Conservation (phyloP, 2,329 filamentous ascomycete genomes). For the Chrysosporium queenslandicum region DNA sequence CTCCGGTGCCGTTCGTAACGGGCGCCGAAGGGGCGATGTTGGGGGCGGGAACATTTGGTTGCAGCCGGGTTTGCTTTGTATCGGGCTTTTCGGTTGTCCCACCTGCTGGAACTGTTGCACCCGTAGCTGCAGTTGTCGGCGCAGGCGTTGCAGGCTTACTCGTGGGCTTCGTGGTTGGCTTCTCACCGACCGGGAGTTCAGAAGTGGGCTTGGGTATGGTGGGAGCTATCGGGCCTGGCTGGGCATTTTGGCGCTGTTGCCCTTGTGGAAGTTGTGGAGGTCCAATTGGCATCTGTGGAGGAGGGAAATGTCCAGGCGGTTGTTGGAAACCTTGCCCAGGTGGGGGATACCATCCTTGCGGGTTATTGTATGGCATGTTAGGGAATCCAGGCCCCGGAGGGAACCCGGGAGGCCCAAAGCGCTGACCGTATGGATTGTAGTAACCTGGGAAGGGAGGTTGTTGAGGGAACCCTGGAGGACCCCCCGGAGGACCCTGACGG, state of each 20-base stretch:
- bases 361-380: constrained; percentile 68
- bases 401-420: constrained; percentile 41
- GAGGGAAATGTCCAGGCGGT: constrained; percentile 55
- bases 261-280: constrained; percentile 40
- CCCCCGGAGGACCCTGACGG: no score
- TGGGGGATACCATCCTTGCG: constrained; percentile 65
- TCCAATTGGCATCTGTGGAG: constrained; percentile 49
- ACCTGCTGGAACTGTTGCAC: constrained; percentile 23
- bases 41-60: constrained; percentile 15
- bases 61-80: constrained; percentile 27
- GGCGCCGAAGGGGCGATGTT: constrained; percentile 18
- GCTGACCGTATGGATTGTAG: constrained; percentile 39
- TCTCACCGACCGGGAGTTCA: constrained; percentile 36
- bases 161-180: constrained; percentile 28
- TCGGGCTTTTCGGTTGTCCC: constrained; percentile 15
- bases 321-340: constrained; percentile 65
- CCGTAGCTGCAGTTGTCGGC: constrained; percentile 16
- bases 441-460: constrained; percentile 36
- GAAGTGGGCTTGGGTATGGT: constrained; percentile 31
- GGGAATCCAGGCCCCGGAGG: constrained; percentile 54
- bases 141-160: constrained; percentile 29
- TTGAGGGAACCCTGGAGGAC: constrained; percentile 33
- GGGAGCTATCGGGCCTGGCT: constrained; percentile 17
- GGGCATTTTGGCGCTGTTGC: constrained; percentile 26
- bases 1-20: constrained; percentile 6